A percentile compares a stretch with the other conserved stretches of the same genome.
phyloP scores from a whole-genome alignment of 2,329 filamentous ascomycete genomes.

The Trichoderma aggressivum region DNA sequence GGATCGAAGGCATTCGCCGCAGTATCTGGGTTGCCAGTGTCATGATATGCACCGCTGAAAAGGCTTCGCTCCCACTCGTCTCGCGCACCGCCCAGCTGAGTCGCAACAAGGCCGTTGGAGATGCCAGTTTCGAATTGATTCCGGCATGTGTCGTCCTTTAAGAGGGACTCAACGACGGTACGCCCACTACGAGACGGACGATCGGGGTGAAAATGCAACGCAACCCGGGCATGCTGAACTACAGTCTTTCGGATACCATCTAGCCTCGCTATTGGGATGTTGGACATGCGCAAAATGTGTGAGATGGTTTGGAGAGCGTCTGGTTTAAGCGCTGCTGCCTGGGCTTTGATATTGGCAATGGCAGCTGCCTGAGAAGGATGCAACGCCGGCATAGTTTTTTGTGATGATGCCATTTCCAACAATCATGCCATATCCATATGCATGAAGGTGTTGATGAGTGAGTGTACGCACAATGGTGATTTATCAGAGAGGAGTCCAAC shows the following conservation, averaged over 20 bases:
- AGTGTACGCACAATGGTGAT: not conserved
- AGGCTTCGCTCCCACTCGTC: slow-evolving; percentile 20
- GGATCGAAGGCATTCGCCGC: not conserved
- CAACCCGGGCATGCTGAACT: slow-evolving; percentile 18
- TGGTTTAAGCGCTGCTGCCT: not conserved
- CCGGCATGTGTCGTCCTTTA: slow-evolving; percentile 20
- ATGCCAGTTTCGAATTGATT: slow-evolving; percentile 24
- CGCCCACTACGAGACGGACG: slow-evolving; percentile 17
- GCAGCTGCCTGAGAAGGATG: slow-evolving; percentile 7
- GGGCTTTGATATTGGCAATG: slow-evolving; percentile 9
- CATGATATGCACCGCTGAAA: slow-evolving; percentile 16
- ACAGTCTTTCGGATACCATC: not conserved
- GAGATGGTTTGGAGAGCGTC: not conserved
- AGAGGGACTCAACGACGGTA: slow-evolving; percentile 18
- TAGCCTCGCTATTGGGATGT: not conserved
- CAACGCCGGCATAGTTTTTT: not conserved
- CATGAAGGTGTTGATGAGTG: not conserved
- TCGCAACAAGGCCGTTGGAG: slow-evolving; percentile 23
- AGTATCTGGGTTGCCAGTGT: not conserved
- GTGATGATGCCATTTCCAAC: not conserved
- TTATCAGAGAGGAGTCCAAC: not conserved
- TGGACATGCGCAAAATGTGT: slow-evolving; percentile 15
- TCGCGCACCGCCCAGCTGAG: slow-evolving; percentile 13
- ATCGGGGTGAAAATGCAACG: slow-evolving; percentile 25
- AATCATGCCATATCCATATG: not conserved